These are phyloP conservation scores for Penicillium sp. DNA, from an alignment of 2,329 filamentous ascomycete genomes.

Conservation along the genomic window DNA sequence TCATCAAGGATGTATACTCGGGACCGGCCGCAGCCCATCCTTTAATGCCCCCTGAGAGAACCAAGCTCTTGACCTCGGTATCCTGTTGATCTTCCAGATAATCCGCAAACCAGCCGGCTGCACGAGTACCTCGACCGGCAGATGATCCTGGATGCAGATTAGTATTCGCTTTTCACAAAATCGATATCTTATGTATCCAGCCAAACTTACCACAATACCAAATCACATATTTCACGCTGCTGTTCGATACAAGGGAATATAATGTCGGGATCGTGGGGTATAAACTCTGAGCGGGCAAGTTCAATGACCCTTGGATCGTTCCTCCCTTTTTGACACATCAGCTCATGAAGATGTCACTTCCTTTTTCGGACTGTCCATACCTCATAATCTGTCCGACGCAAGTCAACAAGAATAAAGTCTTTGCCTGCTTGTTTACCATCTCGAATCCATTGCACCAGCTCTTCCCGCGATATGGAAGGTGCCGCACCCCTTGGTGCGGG, in stretches of 20 bases:
- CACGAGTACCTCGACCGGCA: constrained; percentile 52
- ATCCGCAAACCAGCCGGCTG: constrained; percentile 56
- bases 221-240: constrained; percentile 32
- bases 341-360: background rate
- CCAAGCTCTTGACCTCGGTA: constrained; percentile 46
- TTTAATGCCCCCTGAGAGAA: constrained; percentile 53
- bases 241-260: constrained; percentile 30
- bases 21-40: constrained; percentile 51
- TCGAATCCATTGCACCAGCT: constrained; percentile 38
- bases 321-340: constrained; percentile 46
- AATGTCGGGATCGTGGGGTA: constrained; percentile 37
- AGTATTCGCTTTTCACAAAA: background rate
- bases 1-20: constrained; percentile 49
- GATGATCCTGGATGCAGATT: constrained; percentile 48
- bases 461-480: constrained; percentile 29
- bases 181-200: background rate
- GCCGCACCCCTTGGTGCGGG: constrained; percentile 34
- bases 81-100: constrained; percentile 45
- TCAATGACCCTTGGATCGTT: constrained; percentile 57
- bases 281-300: constrained; percentile 42
- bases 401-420: constrained; percentile 46
- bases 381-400: constrained; percentile 47
- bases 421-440: constrained; percentile 25
- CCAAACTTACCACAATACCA: constrained; percentile 42
- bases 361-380: constrained; percentile 23